Evolutionary conservation across 768 basidiomycete species (phyloP).

Genomic region (Leucocoprinus birnbaumii): DNA sequence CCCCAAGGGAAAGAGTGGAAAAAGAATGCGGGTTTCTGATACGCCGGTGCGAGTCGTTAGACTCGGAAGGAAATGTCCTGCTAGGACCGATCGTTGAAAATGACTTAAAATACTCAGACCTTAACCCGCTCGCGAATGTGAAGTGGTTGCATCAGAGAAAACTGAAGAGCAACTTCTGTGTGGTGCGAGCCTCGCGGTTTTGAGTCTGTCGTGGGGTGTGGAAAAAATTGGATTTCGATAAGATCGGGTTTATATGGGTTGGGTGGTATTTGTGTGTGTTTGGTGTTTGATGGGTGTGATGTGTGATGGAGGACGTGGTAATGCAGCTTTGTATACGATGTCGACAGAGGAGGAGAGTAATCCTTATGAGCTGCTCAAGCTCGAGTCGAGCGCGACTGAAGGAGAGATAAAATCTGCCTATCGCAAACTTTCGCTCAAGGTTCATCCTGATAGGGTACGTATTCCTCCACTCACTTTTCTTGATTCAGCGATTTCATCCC

Average conservation of each 20-base stretch:
- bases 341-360: constrained; percentile 54
- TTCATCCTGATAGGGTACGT: constrained; percentile 83
- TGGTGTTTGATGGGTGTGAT: neutral
- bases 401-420: constrained; percentile 80
- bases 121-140: constrained; percentile 75
- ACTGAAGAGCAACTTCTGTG: constrained; percentile 32
- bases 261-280: constrained; percentile 1
- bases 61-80: constrained; percentile 54
- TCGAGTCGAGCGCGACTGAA: constrained; percentile 66
- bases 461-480: constrained; percentile 13
- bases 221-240: constrained; percentile 1
- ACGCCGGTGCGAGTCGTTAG: constrained; percentile 53
- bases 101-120: constrained; percentile 76
- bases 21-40: constrained; percentile 58
- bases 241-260: neutral
- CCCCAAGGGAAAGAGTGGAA: constrained; percentile 9
- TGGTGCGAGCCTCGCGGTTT: constrained; percentile 71
- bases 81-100: constrained; percentile 55
- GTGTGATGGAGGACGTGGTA: neutral
- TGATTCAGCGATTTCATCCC: too few species aligned
- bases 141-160: too few species aligned
- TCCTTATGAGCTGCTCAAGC: constrained; percentile 69
- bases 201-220: constrained; percentile 32
- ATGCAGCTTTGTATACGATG: too few species aligned
- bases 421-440: constrained; percentile 75